These are phyloP conservation scores for Phytophthora lateralis DNA, from an alignment of 352 stramenopile genomes.

Conservation along the genomic window DNA sequence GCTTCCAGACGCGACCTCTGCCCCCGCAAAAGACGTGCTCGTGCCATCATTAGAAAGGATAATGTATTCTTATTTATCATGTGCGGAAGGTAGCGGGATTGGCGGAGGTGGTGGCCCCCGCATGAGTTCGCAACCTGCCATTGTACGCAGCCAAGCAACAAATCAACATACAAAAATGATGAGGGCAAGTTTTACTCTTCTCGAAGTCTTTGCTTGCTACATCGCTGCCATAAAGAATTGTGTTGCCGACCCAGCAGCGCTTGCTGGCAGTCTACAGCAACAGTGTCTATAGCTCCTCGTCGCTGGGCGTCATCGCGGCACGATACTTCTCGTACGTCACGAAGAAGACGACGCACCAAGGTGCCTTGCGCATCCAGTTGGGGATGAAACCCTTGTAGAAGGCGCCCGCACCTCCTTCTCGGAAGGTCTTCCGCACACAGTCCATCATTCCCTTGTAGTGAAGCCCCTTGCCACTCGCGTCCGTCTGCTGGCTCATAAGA, in stretches of 20 bases:
- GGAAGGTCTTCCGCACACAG: constrained; percentile 72
- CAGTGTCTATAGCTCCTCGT: constrained; percentile 31
- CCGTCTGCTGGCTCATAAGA: constrained; percentile 81
- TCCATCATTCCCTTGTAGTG: constrained; percentile 77
- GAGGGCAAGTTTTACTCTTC: constrained; percentile 3
- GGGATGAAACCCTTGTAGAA: constrained; percentile 90
- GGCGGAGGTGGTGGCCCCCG: neutral
- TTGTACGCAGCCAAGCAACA: constrained; percentile 9
- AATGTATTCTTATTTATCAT: constrained; percentile 51
- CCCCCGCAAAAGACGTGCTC: constrained; percentile 9
- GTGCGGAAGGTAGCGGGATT: constrained; percentile 10
- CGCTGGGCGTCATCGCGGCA: constrained; percentile 34
- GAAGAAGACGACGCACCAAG: constrained; percentile 89
- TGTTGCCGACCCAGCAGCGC: constrained; percentile 29
- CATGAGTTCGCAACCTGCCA: constrained; percentile 1
- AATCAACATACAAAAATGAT: constrained; percentile 13
- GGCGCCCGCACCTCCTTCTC: constrained; percentile 60
- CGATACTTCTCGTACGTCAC: constrained; percentile 87
- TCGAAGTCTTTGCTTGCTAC: constrained; percentile 6
- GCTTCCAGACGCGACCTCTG: constrained; percentile 11
- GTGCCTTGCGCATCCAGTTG: constrained; percentile 89
- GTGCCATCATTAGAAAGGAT: constrained; percentile 33
- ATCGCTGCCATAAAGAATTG: constrained; percentile 11
- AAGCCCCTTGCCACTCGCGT: constrained; percentile 52
- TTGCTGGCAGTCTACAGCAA: constrained; percentile 26